Evolutionary conservation across 192 early-diverging fungal species (phyloP), one percentile per base, ranked within the genome.

Genomic region (Gonapodya prolifera): DNA sequence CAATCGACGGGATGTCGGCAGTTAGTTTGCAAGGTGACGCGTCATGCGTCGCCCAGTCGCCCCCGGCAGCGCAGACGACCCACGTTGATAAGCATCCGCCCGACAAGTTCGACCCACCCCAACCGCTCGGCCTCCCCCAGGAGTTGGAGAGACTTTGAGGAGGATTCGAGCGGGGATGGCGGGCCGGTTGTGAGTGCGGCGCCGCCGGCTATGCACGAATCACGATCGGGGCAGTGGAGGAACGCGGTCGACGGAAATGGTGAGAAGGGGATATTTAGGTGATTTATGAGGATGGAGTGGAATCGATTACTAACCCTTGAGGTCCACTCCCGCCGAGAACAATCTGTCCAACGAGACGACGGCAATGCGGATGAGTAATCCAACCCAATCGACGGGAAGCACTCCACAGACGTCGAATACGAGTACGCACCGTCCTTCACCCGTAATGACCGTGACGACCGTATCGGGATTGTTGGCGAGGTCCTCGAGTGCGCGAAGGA

Each of bases 41-140:
- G n/a, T n/a, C n/a, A n/a, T n/a, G n/a, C n/a, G n/a, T n/a, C n/a
- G n/a, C n/a, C n/a, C n/a, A n/a, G n/a, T n/a, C n/a, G n/a, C n/a
- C n/a, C n/a, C n/a, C n/a, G n/a, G n/a, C 16, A 73, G 8, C 29
- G 45, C 23, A 61, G 45, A 61, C 23, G 16, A 73, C 8, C 32
- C 71, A 73, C 71, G 8, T 73, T 73, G 45, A 73, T 32, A 29
- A 73, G 28, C 28, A 73, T 30, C 13, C 71, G 71, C 13, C 71
- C 71, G 31, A 73, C 71, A 61, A 61, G 8, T 8, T 61, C 45
- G 45, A 61, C 45, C 45, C 71, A 73, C 8, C 18, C 71, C 8
- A 73, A 73, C 2, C 71, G 28, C 71, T 73, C 71, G 71, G 71
- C 29, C 71, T 73, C 71, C 29, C 71, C 71, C 16, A 73, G 71